Conservation (phyloP, 768 basidiomycete species). For the Jaapia argillacea region DNA sequence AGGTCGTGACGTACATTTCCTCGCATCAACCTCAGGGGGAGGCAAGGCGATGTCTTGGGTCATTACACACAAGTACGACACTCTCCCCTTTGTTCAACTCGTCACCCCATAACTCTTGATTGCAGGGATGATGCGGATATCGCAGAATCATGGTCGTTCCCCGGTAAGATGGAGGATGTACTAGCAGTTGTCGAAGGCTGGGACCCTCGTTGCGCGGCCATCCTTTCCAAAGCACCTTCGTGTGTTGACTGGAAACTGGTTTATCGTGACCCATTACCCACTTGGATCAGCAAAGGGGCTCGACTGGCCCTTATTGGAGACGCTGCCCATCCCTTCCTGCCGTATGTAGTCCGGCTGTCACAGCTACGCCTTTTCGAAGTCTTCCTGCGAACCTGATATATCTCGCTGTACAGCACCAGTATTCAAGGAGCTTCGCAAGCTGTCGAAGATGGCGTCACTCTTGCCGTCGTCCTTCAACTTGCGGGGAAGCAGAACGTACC, state of each 20-base stretch:
- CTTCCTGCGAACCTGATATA: not conserved
- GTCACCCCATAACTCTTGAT: not conserved
- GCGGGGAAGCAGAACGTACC: slow-evolving; percentile 10
- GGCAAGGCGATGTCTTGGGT: slow-evolving; percentile 13
- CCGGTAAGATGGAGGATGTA: slow-evolving; percentile 15
- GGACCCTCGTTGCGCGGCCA: slow-evolving; percentile 16
- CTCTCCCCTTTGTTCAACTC: too few species aligned
- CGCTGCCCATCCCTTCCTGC: slow-evolving; percentile 20
- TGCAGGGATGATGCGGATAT: slow-evolving; percentile 14
- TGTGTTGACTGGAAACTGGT: slow-evolving; percentile 18
- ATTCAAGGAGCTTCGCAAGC: slow-evolving; percentile 15
- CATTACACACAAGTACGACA: slow-evolving; percentile 13
- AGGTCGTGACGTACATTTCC: slow-evolving; percentile 12
- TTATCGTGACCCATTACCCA: slow-evolving; percentile 15
- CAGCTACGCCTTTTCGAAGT: not conserved
- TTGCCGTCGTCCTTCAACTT: slow-evolving; percentile 12
- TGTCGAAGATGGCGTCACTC: slow-evolving; percentile 15
- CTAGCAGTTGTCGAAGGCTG: slow-evolving; percentile 14
- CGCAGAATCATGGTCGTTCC: slow-evolving; percentile 11
- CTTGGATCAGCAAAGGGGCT: slow-evolving; percentile 15
- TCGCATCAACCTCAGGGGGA: slow-evolving; percentile 10
- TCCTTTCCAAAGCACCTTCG: slow-evolving; percentile 14
- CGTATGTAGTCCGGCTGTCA: slow-evolving; percentile 14
- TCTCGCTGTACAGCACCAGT: slow-evolving; percentile 9
- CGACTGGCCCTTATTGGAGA: slow-evolving; percentile 18